These are phyloP conservation scores for Leccinum fibrillosum DNA, from an alignment of 768 basidiomycete genomes.

Conservation along the genomic window DNA sequence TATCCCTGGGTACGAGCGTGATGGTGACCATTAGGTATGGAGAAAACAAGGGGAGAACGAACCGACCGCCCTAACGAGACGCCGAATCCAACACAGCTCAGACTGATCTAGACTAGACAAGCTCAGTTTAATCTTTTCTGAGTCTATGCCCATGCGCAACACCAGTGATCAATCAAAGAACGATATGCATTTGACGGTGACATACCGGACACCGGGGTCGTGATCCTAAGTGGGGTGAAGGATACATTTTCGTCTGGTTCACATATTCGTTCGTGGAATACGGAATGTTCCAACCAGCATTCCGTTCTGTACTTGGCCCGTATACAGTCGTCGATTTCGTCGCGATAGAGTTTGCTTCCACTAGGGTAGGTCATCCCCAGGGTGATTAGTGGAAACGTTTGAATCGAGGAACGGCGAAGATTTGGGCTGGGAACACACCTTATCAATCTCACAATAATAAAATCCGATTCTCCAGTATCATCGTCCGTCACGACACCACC, in stretches of 20 bases:
- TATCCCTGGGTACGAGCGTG: conserved; percentile 41
- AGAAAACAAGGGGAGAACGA: neutral
- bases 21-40: neutral
- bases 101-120: conserved; percentile 75
- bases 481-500: conserved; percentile 45
- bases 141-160: conserved; percentile 36
- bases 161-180: neutral
- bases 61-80: conserved; percentile 21
- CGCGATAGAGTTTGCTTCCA: conserved; percentile 63
- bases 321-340: conserved; percentile 47
- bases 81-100: conserved; percentile 59
- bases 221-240: conserved; percentile 61
- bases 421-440: conserved; percentile 44
- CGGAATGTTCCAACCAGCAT: conserved; percentile 89
- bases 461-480: conserved; percentile 55
- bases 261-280: conserved; percentile 73
- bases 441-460: conserved; percentile 67
- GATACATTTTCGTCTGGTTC: conserved; percentile 63
- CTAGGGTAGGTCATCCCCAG: conserved; percentile 35
- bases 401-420: neutral
- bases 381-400: neutral
- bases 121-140: conserved; percentile 38
- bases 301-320: conserved; percentile 75
- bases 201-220: conserved; percentile 58
- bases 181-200: neutral